Conservation (phyloP, 2,329 filamentous ascomycete genomes). For the Colletotrichum spaethianum region DNA sequence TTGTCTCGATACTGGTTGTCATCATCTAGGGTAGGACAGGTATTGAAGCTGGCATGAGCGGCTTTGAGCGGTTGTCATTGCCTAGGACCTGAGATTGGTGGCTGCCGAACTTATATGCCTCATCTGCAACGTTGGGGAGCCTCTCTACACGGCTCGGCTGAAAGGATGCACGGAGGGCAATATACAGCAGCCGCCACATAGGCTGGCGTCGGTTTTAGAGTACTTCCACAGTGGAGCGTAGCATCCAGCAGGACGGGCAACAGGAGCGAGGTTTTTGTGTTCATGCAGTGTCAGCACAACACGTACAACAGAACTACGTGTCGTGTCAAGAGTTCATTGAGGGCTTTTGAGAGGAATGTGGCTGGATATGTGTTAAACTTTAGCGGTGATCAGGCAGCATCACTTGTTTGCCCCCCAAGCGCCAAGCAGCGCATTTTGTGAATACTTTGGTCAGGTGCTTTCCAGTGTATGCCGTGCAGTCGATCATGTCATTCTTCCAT, state of each 20-base stretch:
- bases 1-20: background rate
- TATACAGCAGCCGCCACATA: background rate
- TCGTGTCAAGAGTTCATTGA: background rate
- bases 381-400: background rate
- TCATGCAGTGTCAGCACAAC: conserved; percentile 2
- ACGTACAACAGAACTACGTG: background rate
- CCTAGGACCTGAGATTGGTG: background rate
- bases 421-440: background rate
- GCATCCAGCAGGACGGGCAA: conserved; percentile 10
- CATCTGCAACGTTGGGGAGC: background rate
- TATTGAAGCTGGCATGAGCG: conserved; percentile 10
- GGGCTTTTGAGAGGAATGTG: background rate
- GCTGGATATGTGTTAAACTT: background rate
- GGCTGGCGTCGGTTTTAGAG: background rate
- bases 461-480: background rate
- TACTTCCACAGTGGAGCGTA: background rate
- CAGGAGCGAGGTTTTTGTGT: background rate
- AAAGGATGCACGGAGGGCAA: conserved; percentile 1
- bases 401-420: background rate
- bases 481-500: background rate
- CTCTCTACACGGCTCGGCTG: background rate
- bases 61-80: conserved; percentile 12
- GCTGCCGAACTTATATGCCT: background rate
- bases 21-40: background rate
- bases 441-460: background rate